Evolutionary conservation across 2,329 filamentous ascomycete genomes (phyloP).

Genomic region (Aspergillus chevalieri): DNA sequence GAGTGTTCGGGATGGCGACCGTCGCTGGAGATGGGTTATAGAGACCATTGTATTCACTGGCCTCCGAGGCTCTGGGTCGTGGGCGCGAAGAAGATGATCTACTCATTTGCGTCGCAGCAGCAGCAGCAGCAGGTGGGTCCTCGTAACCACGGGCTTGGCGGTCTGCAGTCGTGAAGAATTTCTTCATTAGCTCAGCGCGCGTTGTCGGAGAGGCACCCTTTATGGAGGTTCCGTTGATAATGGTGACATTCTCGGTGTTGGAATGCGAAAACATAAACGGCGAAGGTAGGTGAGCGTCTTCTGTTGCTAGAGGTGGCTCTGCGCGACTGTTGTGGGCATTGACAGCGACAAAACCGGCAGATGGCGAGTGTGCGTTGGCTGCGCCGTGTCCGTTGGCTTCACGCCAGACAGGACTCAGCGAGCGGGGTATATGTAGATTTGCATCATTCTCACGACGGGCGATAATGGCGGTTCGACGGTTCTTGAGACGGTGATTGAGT

Average conservation of each 20-base stretch:
- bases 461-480: constrained; percentile 66
- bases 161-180: constrained; percentile 57
- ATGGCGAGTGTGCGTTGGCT: constrained; percentile 39
- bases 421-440: constrained; percentile 25
- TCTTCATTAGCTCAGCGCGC: constrained; percentile 55
- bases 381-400: constrained; percentile 27
- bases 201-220: constrained; percentile 53
- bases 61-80: constrained; percentile 28
- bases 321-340: constrained; percentile 45
- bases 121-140: constrained; percentile 13
- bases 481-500: constrained; percentile 73
- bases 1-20: constrained; percentile 51
- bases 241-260: constrained; percentile 41
- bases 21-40: constrained; percentile 39
- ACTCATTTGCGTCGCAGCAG: constrained; percentile 10
- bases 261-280: constrained; percentile 38
- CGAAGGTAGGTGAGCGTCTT: constrained; percentile 26
- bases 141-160: constrained; percentile 40
- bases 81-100: constrained; percentile 24
- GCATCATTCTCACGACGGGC: constrained; percentile 51
- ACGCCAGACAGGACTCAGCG: constrained; percentile 33
- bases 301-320: constrained; percentile 24
- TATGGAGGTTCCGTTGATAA: constrained; percentile 43
- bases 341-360: constrained; percentile 53
- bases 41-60: constrained; percentile 30